Percentiles rank a stretch among this genome's conserved stretches.
These are phyloP conservation scores for Tylopilus felleus DNA, from an alignment of 768 basidiomycete species.

Conservation along the genomic window DNA sequence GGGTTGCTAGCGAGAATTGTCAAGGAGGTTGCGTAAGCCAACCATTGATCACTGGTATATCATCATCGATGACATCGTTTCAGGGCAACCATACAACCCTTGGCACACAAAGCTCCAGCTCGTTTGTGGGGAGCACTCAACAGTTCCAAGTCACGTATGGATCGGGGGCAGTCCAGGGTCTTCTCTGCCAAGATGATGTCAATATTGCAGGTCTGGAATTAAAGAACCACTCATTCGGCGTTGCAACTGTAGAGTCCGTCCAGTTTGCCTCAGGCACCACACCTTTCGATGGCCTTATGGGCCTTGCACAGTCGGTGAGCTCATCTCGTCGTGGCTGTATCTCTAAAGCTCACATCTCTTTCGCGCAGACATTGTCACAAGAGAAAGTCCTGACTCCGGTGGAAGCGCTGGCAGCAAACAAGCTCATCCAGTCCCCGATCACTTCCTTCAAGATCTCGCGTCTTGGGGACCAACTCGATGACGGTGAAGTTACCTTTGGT, in stretches of 20 bases:
- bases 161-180: conserved; percentile 63
- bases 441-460: conserved; percentile 81
- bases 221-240: conserved; percentile 63
- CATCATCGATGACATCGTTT: conserved; percentile 20
- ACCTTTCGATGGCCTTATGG: conserved; percentile 75
- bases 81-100: conserved; percentile 68
- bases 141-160: conserved; percentile 67
- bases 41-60: neutral
- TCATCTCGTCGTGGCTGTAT: conserved; percentile 8
- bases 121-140: conserved; percentile 51
- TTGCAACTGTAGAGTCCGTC: conserved; percentile 52
- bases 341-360: neutral
- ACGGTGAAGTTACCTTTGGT: conserved; percentile 83
- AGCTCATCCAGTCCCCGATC: conserved; percentile 60
- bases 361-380: conserved; percentile 53
- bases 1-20: conserved; percentile 57
- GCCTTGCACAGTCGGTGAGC: conserved; percentile 67
- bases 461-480: conserved; percentile 55
- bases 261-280: conserved; percentile 53
- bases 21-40: conserved; percentile 41
- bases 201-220: conserved; percentile 60
- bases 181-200: conserved; percentile 60
- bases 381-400: conserved; percentile 65
- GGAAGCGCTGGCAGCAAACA: conserved; percentile 59
- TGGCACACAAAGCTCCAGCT: conserved; percentile 55